Evolutionary conservation across 1,284 basidiomycete genomes (phyloP).

Genomic region (Sanghuangporus sanghuang): DNA sequence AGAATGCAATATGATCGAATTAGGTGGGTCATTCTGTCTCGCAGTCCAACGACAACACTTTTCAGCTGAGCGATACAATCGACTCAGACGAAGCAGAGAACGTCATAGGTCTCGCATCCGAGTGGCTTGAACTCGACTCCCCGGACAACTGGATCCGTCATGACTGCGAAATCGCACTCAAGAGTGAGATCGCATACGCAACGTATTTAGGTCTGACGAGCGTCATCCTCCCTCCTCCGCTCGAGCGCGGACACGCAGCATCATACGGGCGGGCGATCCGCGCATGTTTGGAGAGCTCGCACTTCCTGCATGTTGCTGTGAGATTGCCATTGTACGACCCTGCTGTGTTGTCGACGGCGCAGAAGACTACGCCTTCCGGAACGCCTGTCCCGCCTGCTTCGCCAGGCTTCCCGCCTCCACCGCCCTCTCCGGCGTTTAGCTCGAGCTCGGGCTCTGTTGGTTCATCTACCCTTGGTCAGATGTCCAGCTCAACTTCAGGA

Average conservation of each 20-base stretch:
- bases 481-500: too few relatives aligned
- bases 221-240: slow-evolving; percentile 86
- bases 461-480: too few relatives aligned
- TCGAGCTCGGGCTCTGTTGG: slow-evolving; percentile 19
- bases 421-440: neutral
- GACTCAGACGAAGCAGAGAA: slow-evolving; percentile 81
- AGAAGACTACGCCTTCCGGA: neutral
- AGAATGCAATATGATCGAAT: slow-evolving; percentile 84
- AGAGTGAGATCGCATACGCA: slow-evolving; percentile 91
- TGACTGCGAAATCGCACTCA: slow-evolving; percentile 92
- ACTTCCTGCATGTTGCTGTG: slow-evolving; percentile 67
- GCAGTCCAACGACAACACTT: neutral
- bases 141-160: slow-evolving; percentile 92
- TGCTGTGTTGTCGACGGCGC: slow-evolving; percentile 31
- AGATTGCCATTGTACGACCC: slow-evolving; percentile 83
- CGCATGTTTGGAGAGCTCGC: slow-evolving; percentile 65
- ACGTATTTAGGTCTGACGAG: slow-evolving; percentile 86
- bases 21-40: slow-evolving; percentile 52
- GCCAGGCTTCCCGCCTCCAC: slow-evolving; percentile 5
- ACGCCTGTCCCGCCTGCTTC: slow-evolving; percentile 32
- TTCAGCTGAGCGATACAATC: neutral
- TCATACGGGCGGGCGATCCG: slow-evolving; percentile 92
- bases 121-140: slow-evolving; percentile 95
- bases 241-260: slow-evolving; percentile 78
- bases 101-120: slow-evolving; percentile 75